Base-by-base conservation (phyloP, 257 asterid species). In the Ophiorrhiza pumila region DNA sequence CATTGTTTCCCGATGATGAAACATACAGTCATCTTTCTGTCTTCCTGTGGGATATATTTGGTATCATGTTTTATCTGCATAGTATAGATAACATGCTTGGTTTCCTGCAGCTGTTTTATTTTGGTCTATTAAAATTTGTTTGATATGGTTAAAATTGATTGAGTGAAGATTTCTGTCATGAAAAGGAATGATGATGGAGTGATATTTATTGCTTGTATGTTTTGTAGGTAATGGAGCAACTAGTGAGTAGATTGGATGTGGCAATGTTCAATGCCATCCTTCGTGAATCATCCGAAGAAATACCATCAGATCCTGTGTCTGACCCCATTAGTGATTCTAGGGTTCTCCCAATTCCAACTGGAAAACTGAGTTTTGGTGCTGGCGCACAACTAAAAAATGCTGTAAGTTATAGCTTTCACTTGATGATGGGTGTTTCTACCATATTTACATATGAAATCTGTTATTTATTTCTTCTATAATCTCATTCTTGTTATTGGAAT, bases 191-290 rank as follows among this genome's bases (percentile, higher is more conserved):
- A 39, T 29, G 47, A 58, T 42, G 27, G 3, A 35, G 15, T 18
- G 46, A 34, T 14, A 25, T 17, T 63, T 14, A 23, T 22, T 59
- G 7, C 6, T 39, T 34, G 22, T 10, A n/a, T 67, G 50, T 18
- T 8, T 7, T 61, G 15, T 77, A 91, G 98, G 96, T 89, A 68
- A 93, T 93, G 96, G 97, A 89, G 84, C 97, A 91, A 84, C 76
- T 91, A 72, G 97, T 93, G 75, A 84, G 83, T 71, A 83, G 97
- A 81, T 87, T 93, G 66, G 98, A 93, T 45, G 90, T 91, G 63
- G 97, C 97, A 31, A 93, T 93, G 96, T 89, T 93, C 94, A 93
- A 93, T 62, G 97, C 98, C 66, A 91, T 91, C 76, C 91, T 93
- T 60, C 98, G 97, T 18, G 93, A 86, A 72, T 86, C 96, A 68